Percentiles rank a stretch among this genome's conserved stretches.
phyloP scores from a whole-genome alignment of 208 protist species.

The Angomonas ambiguus region DNA sequence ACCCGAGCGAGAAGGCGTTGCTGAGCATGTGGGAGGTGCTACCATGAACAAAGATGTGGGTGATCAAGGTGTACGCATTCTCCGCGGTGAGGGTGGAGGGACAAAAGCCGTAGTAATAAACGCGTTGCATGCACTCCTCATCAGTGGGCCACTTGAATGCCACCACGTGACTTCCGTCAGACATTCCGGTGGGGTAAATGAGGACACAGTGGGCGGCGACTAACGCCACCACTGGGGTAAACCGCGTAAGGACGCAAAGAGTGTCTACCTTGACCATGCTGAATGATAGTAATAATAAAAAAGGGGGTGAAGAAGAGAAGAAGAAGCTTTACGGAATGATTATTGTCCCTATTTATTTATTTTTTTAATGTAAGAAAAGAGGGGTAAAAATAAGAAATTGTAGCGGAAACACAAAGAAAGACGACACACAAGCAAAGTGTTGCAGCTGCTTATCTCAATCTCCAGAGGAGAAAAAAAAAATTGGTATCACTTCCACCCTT shows the following conservation, averaged over 20 bases:
- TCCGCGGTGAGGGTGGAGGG: constrained; percentile 21
- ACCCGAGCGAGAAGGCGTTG: constrained; percentile 40
- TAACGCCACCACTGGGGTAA: constrained; percentile 46
- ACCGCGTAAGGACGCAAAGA: constrained; percentile 35
- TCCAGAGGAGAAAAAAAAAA: no score
- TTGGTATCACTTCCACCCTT: not conserved
- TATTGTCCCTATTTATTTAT: constrained; percentile 1
- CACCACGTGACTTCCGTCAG: not conserved
- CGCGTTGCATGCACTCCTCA: constrained; percentile 26
- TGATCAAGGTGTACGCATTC: constrained; percentile 27
- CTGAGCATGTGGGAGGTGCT: constrained; percentile 38
- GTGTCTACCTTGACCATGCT: constrained; percentile 15
- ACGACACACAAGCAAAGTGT: no score
- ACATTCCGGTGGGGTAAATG: not conserved
- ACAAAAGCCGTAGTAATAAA: constrained; percentile 46
- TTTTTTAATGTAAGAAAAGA: not conserved
- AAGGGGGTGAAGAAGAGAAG: not conserved
- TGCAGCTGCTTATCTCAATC: no score
- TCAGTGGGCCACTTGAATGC: constrained; percentile 36
- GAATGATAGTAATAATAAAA: not conserved
- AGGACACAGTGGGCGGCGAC: constrained; percentile 40
- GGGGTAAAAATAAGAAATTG: not conserved
- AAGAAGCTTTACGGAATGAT: not conserved
- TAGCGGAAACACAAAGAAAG: not conserved
- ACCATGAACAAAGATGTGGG: constrained; percentile 63